A percentile compares a stretch with the other conserved stretches of the same genome.
Conservation (phyloP, 441 rosid genomes). For the Populus hybrid region DNA sequence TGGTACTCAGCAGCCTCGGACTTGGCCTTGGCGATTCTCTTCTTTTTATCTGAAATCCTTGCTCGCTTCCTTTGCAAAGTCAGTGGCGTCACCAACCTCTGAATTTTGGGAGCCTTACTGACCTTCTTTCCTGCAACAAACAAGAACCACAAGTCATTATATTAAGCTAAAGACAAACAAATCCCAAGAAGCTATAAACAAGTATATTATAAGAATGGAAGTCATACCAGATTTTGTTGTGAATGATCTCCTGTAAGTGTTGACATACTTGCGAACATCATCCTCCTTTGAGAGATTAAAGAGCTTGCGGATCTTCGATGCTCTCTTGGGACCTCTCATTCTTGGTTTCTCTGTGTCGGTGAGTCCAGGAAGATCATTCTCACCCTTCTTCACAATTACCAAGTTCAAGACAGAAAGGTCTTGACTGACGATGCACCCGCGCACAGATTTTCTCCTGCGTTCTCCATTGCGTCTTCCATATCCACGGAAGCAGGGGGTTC, state of each 20-base stretch:
- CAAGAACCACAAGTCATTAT: not conserved
- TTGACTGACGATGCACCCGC: too few species aligned
- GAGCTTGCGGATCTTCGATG: slow-evolving; percentile 51
- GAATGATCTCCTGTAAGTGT: slow-evolving; percentile 45
- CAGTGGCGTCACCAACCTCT: slow-evolving; percentile 50
- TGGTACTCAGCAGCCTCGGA: slow-evolving; percentile 52
- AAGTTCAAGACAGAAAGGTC: too few species aligned
- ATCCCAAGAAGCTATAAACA: not conserved
- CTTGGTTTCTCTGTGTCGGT: too few species aligned
- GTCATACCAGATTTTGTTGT: slow-evolving; percentile 38
- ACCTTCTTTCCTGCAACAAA: slow-evolving; percentile 39
- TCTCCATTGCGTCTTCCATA: too few species aligned
- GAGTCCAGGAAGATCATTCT: too few species aligned
- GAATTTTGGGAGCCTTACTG: slow-evolving; percentile 54
- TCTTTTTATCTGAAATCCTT: slow-evolving; percentile 48
- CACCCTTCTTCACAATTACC: too few species aligned
- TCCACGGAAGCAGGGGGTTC: slow-evolving; percentile 41
- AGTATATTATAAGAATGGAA: not conserved
- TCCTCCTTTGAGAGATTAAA: slow-evolving; percentile 54
- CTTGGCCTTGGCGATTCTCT: slow-evolving; percentile 48
- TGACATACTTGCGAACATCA: slow-evolving; percentile 47
- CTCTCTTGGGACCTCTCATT: slow-evolving; percentile 18
- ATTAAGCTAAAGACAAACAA: not conserved
- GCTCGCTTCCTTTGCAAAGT: slow-evolving; percentile 52
- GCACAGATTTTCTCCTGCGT: too few species aligned